A percentile compares a stretch with the other conserved stretches of the same genome.
Evolutionary conservation across 2,329 filamentous ascomycete species (phyloP).

Genomic region (Sclerotinia subarctica): DNA sequence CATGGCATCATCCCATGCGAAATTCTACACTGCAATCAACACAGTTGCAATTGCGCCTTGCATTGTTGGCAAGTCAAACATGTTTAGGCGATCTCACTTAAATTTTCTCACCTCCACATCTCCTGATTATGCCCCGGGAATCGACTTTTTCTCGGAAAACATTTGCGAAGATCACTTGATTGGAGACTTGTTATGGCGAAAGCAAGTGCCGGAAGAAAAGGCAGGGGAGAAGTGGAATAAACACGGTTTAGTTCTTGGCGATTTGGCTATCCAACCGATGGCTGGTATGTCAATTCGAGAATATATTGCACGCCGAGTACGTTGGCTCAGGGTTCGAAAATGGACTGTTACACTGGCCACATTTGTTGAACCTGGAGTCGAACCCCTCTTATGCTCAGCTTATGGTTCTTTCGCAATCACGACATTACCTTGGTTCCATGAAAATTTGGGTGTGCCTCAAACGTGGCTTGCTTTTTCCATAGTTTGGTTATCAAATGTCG

Average conservation of each 20-base stretch:
- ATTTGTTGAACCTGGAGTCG: slow-evolving; percentile 86
- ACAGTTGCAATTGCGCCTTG: slow-evolving; percentile 87
- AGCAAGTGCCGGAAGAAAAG: slow-evolving; percentile 50
- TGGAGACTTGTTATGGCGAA: slow-evolving; percentile 83
- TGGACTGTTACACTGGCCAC: slow-evolving; percentile 90
- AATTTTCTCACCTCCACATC: slow-evolving; percentile 60
- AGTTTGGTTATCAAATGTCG: slow-evolving; percentile 65
- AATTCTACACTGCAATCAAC: slow-evolving; percentile 98
- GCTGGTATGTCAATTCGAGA: slow-evolving; percentile 72
- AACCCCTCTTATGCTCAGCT: slow-evolving; percentile 77
- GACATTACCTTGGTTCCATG: slow-evolving; percentile 62
- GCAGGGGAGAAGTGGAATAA: slow-evolving; percentile 57
- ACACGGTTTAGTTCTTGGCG: slow-evolving; percentile 79
- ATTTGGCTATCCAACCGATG: slow-evolving; percentile 88
- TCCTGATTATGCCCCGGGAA: slow-evolving; percentile 56
- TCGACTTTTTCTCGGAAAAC: slow-evolving; percentile 91
- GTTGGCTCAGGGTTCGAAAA: slow-evolving; percentile 92
- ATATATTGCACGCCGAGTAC: slow-evolving; percentile 76
- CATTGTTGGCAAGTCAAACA: slow-evolving; percentile 94
- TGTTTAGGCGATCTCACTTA: slow-evolving; percentile 92
- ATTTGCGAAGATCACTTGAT: slow-evolving; percentile 98
- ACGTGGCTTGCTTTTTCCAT: slow-evolving; percentile 65
- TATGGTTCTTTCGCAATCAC: slow-evolving; percentile 79
- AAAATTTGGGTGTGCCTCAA: slow-evolving; percentile 51
- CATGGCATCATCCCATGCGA: slow-evolving; percentile 88